These are phyloP conservation scores for Yamadazyma sp. DNA, from an alignment of 805 yeast genomes.

Conservation along the genomic window DNA sequence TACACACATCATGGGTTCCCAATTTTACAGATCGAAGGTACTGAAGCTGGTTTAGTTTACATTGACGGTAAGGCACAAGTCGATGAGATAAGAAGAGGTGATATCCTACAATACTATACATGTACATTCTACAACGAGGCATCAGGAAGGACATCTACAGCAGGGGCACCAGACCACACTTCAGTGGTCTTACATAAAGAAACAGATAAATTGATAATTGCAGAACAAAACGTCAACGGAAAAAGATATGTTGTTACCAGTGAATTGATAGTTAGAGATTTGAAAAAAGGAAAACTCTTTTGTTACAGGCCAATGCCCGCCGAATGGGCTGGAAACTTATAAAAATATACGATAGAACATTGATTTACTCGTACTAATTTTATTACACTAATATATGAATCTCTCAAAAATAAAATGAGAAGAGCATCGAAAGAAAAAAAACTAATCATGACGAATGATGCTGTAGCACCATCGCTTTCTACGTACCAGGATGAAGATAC, in stretches of 20 bases:
- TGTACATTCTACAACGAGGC: constrained; percentile 38
- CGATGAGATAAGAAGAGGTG: constrained; percentile 53
- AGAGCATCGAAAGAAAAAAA: not conserved
- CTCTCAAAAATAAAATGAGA: no score
- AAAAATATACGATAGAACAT: constrained; percentile 1
- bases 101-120: constrained; percentile 47
- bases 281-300: constrained; percentile 41
- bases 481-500: constrained; percentile 64
- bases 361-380: no score
- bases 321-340: constrained; percentile 36
- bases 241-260: constrained; percentile 39
- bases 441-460: constrained; percentile 9
- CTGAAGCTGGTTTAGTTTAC: constrained; percentile 10
- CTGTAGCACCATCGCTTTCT: constrained; percentile 67
- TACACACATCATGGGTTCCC: constrained; percentile 48
- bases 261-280: constrained; percentile 31
- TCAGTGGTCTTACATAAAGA: constrained; percentile 28
- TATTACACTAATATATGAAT: no score
- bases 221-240: constrained; percentile 51
- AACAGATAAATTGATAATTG: constrained; percentile 29
- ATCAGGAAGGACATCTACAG: constrained; percentile 31
- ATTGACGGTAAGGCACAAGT: constrained; percentile 18
- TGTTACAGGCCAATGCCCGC: constrained; percentile 49
- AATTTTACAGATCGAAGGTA: constrained; percentile 26
- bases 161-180: constrained; percentile 57